Conservation (phyloP, 2,329 filamentous ascomycete species). For the Aureobasidium mangrovei region DNA sequence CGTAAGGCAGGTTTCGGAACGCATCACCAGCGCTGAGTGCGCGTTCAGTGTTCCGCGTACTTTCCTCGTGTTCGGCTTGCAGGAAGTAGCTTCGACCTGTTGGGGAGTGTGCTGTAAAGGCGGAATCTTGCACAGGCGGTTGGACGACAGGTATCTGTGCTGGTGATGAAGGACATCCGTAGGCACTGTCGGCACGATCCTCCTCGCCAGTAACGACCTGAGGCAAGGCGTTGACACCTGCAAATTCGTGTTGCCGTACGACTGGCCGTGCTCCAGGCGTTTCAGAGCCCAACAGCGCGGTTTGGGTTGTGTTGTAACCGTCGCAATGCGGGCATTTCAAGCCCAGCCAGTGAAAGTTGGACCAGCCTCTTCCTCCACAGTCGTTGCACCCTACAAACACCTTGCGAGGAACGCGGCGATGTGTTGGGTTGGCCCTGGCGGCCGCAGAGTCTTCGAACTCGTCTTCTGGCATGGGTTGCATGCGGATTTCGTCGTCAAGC, state of each 20-base stretch:
- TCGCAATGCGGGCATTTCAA: constrained; percentile 67
- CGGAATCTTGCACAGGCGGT: background rate
- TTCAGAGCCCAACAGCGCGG: constrained; percentile 34
- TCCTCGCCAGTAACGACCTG: constrained; percentile 8
- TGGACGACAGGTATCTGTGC: constrained; percentile 1
- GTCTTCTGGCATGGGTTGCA: constrained; percentile 75
- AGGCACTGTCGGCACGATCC: constrained; percentile 17
- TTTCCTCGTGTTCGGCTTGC: constrained; percentile 21
- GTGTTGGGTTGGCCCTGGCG: background rate
- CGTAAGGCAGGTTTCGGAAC: constrained; percentile 33
- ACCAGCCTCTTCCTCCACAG: constrained; percentile 78
- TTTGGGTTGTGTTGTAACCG: constrained; percentile 44
- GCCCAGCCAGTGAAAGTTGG: constrained; percentile 89
- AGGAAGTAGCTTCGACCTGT: constrained; percentile 22
- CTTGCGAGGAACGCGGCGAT: constrained; percentile 27
- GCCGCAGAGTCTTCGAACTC: constrained; percentile 19
- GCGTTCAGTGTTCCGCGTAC: constrained; percentile 11
- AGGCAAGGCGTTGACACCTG: constrained; percentile 25
- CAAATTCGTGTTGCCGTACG: constrained; percentile 27
- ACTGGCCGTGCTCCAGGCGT: constrained; percentile 18
- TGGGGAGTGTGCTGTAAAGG: constrained; percentile 1
- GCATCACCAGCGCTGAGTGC: constrained; percentile 11
- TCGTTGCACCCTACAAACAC: constrained; percentile 91
- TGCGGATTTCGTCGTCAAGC: constrained; percentile 74
- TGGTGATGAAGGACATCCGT: constrained; percentile 6